phyloP scores from a whole-genome alignment of 139 green algal species.

The Yamagishiella unicocca region DNA sequence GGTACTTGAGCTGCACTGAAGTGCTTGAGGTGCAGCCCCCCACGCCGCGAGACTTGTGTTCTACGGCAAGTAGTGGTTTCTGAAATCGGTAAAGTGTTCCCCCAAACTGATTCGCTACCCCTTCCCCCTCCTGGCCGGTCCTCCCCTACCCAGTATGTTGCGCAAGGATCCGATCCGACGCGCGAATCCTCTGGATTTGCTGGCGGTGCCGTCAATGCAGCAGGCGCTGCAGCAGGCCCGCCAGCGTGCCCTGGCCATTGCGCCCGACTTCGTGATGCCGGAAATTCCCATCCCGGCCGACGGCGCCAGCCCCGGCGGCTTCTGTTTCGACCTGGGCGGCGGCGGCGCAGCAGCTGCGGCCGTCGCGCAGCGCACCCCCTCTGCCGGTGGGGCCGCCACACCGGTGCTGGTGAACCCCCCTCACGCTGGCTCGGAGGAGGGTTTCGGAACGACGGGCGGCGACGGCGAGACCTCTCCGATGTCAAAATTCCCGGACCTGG shows the following conservation, averaged over 20 bases:
- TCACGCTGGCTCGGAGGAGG: neutral
- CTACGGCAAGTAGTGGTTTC: too few relatives aligned
- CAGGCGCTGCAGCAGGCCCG: constrained; percentile 44
- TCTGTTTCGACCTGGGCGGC: neutral
- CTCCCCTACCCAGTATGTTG: constrained; percentile 68
- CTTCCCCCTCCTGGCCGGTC: neutral
- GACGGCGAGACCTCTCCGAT: constrained; percentile 2
- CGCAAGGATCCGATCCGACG: constrained; percentile 60
- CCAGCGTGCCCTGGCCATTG: constrained; percentile 31
- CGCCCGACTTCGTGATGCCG: constrained; percentile 24
- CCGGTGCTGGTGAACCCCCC: neutral
- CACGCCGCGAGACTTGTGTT: too few relatives aligned
- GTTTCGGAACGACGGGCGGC: neutral
- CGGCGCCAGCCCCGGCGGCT: neutral
- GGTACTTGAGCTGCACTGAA: too few relatives aligned
- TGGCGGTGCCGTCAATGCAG: constrained; percentile 48
- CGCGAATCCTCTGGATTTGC: constrained; percentile 57
- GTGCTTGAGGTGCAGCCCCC: too few relatives aligned
- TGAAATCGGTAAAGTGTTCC: too few relatives aligned
- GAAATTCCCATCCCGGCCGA: neutral
- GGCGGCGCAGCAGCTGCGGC: too few relatives aligned
- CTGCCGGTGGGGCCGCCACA: neutral
- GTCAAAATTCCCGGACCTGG: constrained; percentile 35
- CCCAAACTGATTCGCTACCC: neutral
- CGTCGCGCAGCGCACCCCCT: neutral